Base-by-base conservation (phyloP, 2,329 filamentous ascomycete species). In the Dactylellina drechsleri region DNA sequence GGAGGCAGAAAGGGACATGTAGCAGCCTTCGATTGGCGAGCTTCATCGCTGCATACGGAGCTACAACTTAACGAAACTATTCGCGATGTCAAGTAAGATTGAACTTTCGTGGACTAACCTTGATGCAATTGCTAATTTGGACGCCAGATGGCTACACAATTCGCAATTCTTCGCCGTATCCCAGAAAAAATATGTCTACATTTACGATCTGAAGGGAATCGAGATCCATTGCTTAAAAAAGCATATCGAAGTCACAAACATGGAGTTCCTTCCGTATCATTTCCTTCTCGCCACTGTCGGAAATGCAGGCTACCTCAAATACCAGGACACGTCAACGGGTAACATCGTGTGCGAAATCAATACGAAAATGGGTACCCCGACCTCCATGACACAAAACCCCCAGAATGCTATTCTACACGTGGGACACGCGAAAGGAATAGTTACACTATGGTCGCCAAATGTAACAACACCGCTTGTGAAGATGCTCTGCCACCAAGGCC, bases 221-320 rank as follows among this genome's bases (percentile, higher is more conserved):
- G 95, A 99, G 83, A 84, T 99, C 65, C 95, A 99, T 82, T 93
- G 92, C 81, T 83, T 99, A 80, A 90, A 89, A 82, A 95, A 95
- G 82, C 94, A 97, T 81, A 87, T 92, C 76, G 95, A 99, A 82
- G 92, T 96, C 13, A 91, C 91, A 12, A 90, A 96, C 82, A 92
- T 99, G 86, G 92, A 98, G 82, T 99, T 97, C 81, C 84, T 98
- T 13, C 94, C 94, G 0, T 98, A 97, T 81, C 95, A 99, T 82
- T 99, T 96, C 82, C 88, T 99, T 49, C 86, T 99, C 57, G 91
- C 92, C 16, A 96, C 93, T 16, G 87, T 94, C 79, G 92, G 92
- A 75, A 90, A 91, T 78, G 89, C 90, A 53, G 94, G 94, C 45
- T 91, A 91, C 79, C 85, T 99, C 66, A 93, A 95, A 83, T 99